Evolutionary conservation across 2,329 filamentous ascomycete species (phyloP).

Genomic region (Verticillium alfalfae): DNA sequence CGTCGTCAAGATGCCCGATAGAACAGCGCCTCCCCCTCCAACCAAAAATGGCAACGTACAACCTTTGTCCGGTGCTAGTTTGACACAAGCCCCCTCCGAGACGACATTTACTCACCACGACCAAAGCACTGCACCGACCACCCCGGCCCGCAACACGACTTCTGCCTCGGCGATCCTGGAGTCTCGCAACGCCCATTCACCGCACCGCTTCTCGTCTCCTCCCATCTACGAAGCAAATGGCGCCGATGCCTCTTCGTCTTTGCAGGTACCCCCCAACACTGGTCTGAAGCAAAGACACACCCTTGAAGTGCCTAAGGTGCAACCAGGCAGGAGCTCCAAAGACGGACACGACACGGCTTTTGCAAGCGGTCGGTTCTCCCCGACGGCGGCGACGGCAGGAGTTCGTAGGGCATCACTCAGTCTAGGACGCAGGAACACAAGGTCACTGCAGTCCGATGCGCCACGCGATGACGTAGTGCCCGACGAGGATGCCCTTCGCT

Average conservation of each 20-base stretch:
- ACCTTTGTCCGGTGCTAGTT: neutral
- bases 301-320: conserved; percentile 72
- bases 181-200: conserved; percentile 17
- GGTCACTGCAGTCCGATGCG: conserved; percentile 79
- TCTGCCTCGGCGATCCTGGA: neutral
- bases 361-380: conserved; percentile 79
- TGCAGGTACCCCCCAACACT: conserved; percentile 46
- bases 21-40: conserved; percentile 14
- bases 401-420: conserved; percentile 77
- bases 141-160: neutral
- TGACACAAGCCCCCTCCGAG: neutral
- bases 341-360: conserved; percentile 64
- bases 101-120: neutral
- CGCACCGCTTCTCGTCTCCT: conserved; percentile 62
- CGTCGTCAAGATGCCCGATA: conserved; percentile 18
- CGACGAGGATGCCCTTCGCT: conserved; percentile 86
- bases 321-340: conserved; percentile 62
- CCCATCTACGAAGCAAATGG: conserved; percentile 42
- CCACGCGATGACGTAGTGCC: conserved; percentile 77
- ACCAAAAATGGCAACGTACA: neutral
- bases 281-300: conserved; percentile 79
- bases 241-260: conserved; percentile 36
- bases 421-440: conserved; percentile 72
- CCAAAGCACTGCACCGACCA: neutral
- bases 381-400: conserved; percentile 46